Percentiles rank a stretch among this genome's conserved stretches.
Evolutionary conservation across 1,284 basidiomycete genomes (phyloP).

Genomic region (Rhizoctonia solani): DNA sequence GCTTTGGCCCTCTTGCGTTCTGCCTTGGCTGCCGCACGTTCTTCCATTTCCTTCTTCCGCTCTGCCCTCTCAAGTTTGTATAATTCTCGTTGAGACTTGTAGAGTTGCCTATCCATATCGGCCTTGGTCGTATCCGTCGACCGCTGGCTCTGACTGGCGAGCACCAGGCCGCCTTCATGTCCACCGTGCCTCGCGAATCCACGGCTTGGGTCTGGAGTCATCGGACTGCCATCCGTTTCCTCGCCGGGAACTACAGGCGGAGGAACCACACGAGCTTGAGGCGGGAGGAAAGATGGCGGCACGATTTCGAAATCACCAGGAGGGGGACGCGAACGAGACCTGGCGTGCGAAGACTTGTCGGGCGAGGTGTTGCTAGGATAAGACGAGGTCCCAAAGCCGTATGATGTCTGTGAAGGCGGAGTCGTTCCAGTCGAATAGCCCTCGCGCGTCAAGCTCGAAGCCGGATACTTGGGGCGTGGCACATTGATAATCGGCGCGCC

Average conservation of each 20-base stretch:
- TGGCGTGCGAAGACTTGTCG: constrained; percentile 9
- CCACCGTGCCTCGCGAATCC: constrained; percentile 3
- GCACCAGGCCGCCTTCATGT: constrained; percentile 16
- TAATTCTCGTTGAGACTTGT: constrained; percentile 22
- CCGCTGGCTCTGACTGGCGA: constrained; percentile 4
- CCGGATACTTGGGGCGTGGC: constrained; percentile 26
- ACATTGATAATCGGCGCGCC: constrained; percentile 27
- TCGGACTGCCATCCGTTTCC: constrained; percentile 24
- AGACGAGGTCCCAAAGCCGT: background rate
- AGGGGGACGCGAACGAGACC: constrained; percentile 18
- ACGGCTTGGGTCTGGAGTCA: constrained; percentile 11
- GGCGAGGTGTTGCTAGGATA: background rate
- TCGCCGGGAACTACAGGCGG: constrained; percentile 28
- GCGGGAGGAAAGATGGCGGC: constrained; percentile 13
- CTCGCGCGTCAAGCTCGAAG: constrained; percentile 24
- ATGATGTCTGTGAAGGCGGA: constrained; percentile 5
- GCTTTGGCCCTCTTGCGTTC: constrained; percentile 17
- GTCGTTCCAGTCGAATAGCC: constrained; percentile 23
- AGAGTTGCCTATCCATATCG: constrained; percentile 25
- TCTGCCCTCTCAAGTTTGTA: constrained; percentile 30
- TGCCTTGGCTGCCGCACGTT: constrained; percentile 22
- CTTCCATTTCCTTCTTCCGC: constrained; percentile 31
- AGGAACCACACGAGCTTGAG: constrained; percentile 19
- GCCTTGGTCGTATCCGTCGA: background rate
- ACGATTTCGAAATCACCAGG: constrained; percentile 28